Evolutionary conservation across 495 filamentous ascomycete genomes (phyloP), one percentile per base, ranked within the genome.

Genomic region (Corynascus novoguineensis): DNA sequence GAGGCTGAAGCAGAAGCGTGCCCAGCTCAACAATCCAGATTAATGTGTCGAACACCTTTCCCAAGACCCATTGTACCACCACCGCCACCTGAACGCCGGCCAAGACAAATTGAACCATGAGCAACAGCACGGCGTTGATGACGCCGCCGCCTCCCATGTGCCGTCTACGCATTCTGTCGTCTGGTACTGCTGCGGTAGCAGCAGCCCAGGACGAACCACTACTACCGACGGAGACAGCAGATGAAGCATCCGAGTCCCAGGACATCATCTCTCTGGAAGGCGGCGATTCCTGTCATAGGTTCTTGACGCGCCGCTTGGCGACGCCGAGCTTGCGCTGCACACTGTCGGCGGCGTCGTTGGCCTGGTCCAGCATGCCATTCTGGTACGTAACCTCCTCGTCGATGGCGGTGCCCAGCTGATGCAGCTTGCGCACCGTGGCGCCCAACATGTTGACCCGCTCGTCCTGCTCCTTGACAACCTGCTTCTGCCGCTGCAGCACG

Each of bases 321-420:
- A 96, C 78, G 50, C 82, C 79, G 53, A 96, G 73, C 80, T 98
- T 98, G 62, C 80, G 78, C 47, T 81, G 79, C 44, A 93, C 72
- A 48, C 85, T 71, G 57, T 86, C 84, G 5, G 82, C 81, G 76
- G 96, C 90, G 64, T 87, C 78, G 69, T 92, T 86, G 34, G 92
- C 64, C 69, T 86, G 60, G 25, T 79, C 80, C 60, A 98, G 72
- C 83, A 96, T 80, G 63, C 86, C 83, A 66, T 86, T 92, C 77
- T 98, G 93, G 52, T 86, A 68, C 64, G 85, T 83, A 65, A 97
- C 73, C 74, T 98, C 95, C 58, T 88, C 82, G 64, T 92, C 81
- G 59, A 97, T 96, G 42, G 83, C 81, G 46, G 88, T 71, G 0
- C 90, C 93, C 75, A 97, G 83, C 76, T 96, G 89, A 72, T 81